Base-by-base conservation (phyloP, 805 yeast species). In the Candida ulmi region DNA sequence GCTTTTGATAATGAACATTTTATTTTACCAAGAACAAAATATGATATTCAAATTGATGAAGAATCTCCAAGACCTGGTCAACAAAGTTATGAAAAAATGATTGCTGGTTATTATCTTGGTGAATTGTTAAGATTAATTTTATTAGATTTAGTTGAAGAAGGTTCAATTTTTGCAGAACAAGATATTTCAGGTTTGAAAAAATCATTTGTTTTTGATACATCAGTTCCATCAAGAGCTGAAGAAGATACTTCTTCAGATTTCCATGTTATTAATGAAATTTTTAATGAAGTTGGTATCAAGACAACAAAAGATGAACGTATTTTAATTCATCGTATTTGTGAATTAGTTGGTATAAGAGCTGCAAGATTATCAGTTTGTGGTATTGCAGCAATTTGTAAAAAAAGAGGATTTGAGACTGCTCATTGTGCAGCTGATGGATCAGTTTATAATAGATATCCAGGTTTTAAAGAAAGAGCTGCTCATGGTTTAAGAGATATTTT, bases 351-450 rank as follows among this genome's bases (percentile, higher is more conserved):
- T 51, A 85, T 84, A 41, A 80, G 99, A 67, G 80, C 97, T 30
- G 88, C 97, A 15, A 80, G 98, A 63, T 75, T 91, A 55, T 83
- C 96, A 18, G 83, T 86, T 44, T 88, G 96, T 71, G 97, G 96
- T 60, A 83, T 90, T 52, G 97, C 96, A 42, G 97, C 96, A 42
- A 81, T 91, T 57, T 83, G 91, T 63, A 74, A 80, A 61, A 88
- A 88, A 80, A 82, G 91, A 72, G 80, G 78, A 42, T 77, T 80
- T 71, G 65, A 67, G 49, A 72, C 82, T 30, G 90, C 81, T 38
- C 88, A 88, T 58, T 87, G 90, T 65, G 99, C 98, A 40, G 95
- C 96, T 46, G 99, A 91, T 61, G 98, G 99, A 47, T 88, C 96
- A 11, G 98, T 91, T 30, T 87, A 73, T 74, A 88, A 88, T 77